Base-by-base conservation (phyloP, 805 yeast genomes). In the Candida mattraensis region DNA sequence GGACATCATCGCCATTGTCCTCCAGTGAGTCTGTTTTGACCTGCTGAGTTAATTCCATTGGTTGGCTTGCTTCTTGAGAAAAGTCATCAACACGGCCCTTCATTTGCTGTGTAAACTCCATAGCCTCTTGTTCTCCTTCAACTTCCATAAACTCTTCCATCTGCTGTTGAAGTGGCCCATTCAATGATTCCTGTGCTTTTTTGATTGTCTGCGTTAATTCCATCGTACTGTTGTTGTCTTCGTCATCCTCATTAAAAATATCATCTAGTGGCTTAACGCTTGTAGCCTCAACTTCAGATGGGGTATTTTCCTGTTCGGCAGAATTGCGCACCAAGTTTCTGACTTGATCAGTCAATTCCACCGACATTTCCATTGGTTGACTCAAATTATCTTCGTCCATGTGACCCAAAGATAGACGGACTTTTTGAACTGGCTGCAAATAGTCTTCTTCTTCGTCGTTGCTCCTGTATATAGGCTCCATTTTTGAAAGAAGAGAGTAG, bases 311-410 rank as follows among this genome's bases (percentile, higher is more conserved):
- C 9, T 5, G 4, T 5, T 24, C 25, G 12, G 21, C 11, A 18
- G 13, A 28, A 8, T 21, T 28, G 13, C 39, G 34, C 12, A 30
- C 33, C 19, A 41, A 24, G 5, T 25, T 21, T 10, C 35, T 35
- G 3, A 38, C 19, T 18, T 33, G 28, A 8, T 29, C 33, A 7
- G 32, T 38, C 26, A 42, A 13, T 24, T 42, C 46, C 9, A 31
- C 35, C 8, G 57, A 47, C 42, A 53, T 39, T 21, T 54, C 59
- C 59, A 54, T 48, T 3, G 60, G 51, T 29, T 53, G 55, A 4
- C 59, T 53, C 12, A 45, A 31, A 14, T 43, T 45, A 7, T 51
- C 53, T 23, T 53, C 58, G 20, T 53, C 55, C 14, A 49, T 34
- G n/a, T 26, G 20, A 10, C 22, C 27, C 9, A 27, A 9, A 2